Evolutionary conservation across 2,329 filamentous ascomycete genomes (phyloP), one percentile per base, ranked within the genome.

Genomic region (Xylariaceae sp.): DNA sequence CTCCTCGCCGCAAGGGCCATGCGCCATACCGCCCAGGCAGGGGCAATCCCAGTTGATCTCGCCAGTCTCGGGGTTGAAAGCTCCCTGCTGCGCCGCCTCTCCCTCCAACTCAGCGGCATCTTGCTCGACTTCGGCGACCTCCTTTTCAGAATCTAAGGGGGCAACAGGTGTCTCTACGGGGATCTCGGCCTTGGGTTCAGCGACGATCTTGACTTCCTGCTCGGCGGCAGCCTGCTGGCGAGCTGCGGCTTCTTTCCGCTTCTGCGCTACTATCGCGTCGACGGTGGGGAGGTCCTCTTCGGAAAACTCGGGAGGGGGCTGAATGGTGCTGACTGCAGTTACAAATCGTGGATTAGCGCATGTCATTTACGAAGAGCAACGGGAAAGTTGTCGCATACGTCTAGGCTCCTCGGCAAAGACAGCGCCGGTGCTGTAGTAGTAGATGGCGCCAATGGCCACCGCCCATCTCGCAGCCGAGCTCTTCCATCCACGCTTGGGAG

Each of bases 11-110:
- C 94, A 99, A 56, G 94, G 94, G 0, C 94, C 94, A 72, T 96
- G 78, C 6, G 94, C 94, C 94, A 99, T 99, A 56, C 94, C 94
- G 53, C 94, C 94, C 39, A 99, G 79, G 74, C 94, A 99, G 13
- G 94, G 94, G 76, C 94, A 99, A 74, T 97, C 94, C 94, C 94
- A 99, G 81, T 99, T 99, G 77, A 99, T 99, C 82, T 99, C 94
- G 67, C 94, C 94, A 8, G 94, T 99, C 79, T 97, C 94, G 2
- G 92, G 92, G 76, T 99, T 96, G 79, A 97, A 99, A 0, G 94
- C 94, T 58, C 91, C 94, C 75, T 97, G 87, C 72, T 93, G 87
- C 62, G 79, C 83, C 4, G 91, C 92, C 74, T 97, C 92, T 61
- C 90, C 85, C 74, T 96, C 88, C 11, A 94, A 77, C 0, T 75